phyloP scores from a whole-genome alignment of 108 stramenopile species.

The Cylindrotheca fusiformis region DNA sequence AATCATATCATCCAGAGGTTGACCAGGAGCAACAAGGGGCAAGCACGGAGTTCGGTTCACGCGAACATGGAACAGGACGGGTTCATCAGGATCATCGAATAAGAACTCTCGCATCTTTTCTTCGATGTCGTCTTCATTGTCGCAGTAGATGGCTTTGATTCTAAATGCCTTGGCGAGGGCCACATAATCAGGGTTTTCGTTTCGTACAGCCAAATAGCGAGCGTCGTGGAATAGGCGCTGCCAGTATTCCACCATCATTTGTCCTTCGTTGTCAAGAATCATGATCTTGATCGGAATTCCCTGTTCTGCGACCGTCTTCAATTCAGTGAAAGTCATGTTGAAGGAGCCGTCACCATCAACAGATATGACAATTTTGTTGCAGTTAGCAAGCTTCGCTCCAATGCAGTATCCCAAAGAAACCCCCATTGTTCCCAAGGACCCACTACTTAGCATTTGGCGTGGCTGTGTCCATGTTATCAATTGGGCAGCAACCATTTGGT shows the following conservation, averaged over 20 bases:
- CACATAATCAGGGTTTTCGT: conserved; percentile 78
- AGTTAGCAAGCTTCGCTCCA: conserved; percentile 88
- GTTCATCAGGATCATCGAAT: conserved; percentile 82
- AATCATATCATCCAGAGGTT: conserved; percentile 88
- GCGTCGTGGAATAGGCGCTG: conserved; percentile 89
- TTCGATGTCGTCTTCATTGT: conserved; percentile 69
- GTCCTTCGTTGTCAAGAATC: conserved; percentile 88
- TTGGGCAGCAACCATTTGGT: conserved; percentile 94
- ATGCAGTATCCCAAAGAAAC: conserved; percentile 82
- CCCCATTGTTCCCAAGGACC: conserved; percentile 92
- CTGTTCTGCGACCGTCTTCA: conserved; percentile 86
- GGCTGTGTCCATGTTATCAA: conserved; percentile 92
- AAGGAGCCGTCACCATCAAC: conserved; percentile 90
- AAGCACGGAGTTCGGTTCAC: conserved; percentile 86
- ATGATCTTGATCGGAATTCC: conserved; percentile 86
- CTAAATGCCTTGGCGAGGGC: conserved; percentile 77
- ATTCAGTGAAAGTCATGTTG: conserved; percentile 92
- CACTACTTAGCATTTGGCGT: conserved; percentile 84
- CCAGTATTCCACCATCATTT: conserved; percentile 96
- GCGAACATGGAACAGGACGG: conserved; percentile 86
- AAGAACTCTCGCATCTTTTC: conserved; percentile 82
- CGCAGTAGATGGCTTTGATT: conserved; percentile 76
- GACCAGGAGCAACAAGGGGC: conserved; percentile 85
- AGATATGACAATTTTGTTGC: conserved; percentile 70
- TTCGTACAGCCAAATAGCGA: conserved; percentile 83